Conservation (phyloP, 768 basidiomycete species). For the Mycena albidolilacea region DNA sequence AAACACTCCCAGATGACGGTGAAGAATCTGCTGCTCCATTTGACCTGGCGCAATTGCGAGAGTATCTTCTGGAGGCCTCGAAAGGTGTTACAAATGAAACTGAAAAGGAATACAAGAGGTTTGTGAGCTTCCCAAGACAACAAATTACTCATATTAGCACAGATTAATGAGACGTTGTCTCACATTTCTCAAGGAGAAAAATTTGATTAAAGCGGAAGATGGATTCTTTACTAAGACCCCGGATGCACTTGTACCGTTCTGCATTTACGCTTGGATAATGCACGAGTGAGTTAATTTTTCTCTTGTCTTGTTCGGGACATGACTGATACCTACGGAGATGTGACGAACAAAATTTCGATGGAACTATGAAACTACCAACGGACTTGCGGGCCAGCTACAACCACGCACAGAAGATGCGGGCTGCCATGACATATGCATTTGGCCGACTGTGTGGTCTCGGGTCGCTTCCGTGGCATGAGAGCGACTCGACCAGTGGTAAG, state of each 20-base stretch:
- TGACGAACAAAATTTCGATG: not conserved
- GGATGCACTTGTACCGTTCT: not conserved
- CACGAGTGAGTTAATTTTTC: not conserved
- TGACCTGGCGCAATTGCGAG: not conserved
- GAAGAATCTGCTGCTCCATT: not conserved
- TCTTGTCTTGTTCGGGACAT: not conserved
- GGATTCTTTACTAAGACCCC: not conserved
- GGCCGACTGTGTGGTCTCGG: not conserved
- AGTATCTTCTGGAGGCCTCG: not conserved
- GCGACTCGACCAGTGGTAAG: not conserved
- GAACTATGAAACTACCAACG: no score
- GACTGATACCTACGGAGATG: not conserved
- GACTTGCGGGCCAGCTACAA: no score
- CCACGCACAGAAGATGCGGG: not conserved
- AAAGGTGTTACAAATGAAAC: not conserved
- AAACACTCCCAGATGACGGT: not conserved
- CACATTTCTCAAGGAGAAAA: not conserved
- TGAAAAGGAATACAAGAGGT: not conserved
- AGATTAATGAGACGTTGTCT: not conserved
- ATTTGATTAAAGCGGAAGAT: not conserved
- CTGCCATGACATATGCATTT: not conserved
- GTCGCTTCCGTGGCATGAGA: not conserved
- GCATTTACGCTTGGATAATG: not conserved
- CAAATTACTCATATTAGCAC: not conserved
- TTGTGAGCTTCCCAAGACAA: not conserved